These are phyloP conservation scores for Neofusicoccum cordaticola DNA, from an alignment of 2,329 filamentous ascomycete species.

Conservation along the genomic window DNA sequence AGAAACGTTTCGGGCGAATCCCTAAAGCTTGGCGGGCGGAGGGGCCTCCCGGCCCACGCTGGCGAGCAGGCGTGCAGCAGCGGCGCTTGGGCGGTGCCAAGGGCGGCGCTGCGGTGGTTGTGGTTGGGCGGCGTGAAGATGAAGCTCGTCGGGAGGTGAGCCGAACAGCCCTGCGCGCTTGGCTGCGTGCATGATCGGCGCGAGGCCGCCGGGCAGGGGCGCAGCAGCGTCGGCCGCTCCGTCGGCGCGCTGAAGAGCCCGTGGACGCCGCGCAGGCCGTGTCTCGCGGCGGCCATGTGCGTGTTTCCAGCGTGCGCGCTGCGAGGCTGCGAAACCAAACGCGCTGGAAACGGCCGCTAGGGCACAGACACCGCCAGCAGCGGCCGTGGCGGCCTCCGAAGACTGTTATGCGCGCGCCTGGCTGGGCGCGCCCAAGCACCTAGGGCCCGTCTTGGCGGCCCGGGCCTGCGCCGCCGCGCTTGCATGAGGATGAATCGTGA, in stretches of 20 bases:
- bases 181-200: conserved; percentile 1
- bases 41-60: neutral
- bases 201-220: neutral
- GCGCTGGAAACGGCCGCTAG: neutral
- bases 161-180: neutral
- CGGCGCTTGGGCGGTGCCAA: neutral
- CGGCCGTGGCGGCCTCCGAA: neutral
- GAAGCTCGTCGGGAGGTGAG: neutral
- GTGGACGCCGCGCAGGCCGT: neutral
- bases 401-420: neutral
- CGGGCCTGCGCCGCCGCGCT: neutral
- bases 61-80: neutral
- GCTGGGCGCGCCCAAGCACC: neutral
- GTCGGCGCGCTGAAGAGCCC: neutral
- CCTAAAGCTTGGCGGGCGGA: conserved; percentile 3
- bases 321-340: neutral
- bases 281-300: neutral
- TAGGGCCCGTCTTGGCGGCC: conserved; percentile 5
- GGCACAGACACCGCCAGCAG: no score
- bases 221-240: neutral
- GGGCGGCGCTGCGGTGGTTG: neutral
- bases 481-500: neutral
- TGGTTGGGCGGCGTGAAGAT: neutral
- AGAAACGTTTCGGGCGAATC: conserved; percentile 8
- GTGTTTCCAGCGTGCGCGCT: neutral